phyloP scores from a whole-genome alignment of 2,329 filamentous ascomycete species.

The Aspergillus sp. region DNA sequence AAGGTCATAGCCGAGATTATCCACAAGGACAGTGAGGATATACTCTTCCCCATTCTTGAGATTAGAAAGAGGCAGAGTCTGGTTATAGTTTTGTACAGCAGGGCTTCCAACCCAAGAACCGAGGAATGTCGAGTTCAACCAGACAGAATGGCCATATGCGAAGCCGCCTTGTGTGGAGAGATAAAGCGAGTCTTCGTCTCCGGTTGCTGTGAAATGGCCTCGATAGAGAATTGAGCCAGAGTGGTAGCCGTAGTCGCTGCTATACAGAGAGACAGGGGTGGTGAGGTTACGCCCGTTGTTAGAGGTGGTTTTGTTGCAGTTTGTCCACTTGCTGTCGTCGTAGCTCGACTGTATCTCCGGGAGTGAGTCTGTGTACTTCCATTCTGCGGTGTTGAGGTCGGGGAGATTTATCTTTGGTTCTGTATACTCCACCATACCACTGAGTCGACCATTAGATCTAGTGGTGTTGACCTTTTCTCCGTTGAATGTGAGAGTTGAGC shows the following conservation, averaged over 20 bases:
- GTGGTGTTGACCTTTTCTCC: conserved; percentile 41
- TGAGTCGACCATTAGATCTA: conserved; percentile 41
- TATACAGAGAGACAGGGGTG: conserved; percentile 64
- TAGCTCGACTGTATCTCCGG: conserved; percentile 63
- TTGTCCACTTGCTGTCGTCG: conserved; percentile 64
- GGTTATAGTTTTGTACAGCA: conserved; percentile 45
- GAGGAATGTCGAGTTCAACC: conserved; percentile 59
- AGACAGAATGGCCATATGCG: conserved; percentile 64
- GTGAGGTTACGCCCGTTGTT: conserved; percentile 55
- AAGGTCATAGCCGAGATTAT: conserved; percentile 68
- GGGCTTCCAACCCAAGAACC: conserved; percentile 60
- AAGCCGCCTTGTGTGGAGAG: conserved; percentile 61
- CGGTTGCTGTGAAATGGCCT: conserved; percentile 62
- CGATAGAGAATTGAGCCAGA: conserved; percentile 65
- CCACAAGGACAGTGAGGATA: conserved; percentile 65
- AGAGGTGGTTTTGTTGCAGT: conserved; percentile 54
- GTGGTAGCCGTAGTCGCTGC: conserved; percentile 70
- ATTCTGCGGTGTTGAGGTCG: conserved; percentile 53
- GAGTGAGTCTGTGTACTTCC: conserved; percentile 67
- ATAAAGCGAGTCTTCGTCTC: conserved; percentile 54
- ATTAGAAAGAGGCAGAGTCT: conserved; percentile 53
- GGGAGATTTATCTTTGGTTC: conserved; percentile 53
- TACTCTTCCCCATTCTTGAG: conserved; percentile 51
- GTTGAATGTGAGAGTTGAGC: conserved; percentile 53
- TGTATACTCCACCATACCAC: conserved; percentile 49